Evolutionary conservation across 1,284 basidiomycete species (phyloP), one percentile per base, ranked within the genome.

Genomic region (Flammula alnicola): DNA sequence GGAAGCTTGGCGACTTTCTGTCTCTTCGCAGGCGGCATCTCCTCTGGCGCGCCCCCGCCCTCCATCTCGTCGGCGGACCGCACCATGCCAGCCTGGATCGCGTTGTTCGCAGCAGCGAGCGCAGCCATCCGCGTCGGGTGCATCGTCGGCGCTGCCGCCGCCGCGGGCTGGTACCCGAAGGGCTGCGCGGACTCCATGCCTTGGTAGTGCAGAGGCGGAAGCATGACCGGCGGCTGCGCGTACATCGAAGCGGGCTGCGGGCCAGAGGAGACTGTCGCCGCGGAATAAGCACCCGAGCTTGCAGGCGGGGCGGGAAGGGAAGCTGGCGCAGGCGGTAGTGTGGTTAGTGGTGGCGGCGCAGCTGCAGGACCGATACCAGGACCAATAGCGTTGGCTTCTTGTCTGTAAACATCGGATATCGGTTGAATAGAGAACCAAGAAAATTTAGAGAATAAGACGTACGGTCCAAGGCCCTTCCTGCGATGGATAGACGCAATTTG

Each of bases 401-500:
- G 84, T 48, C 84, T 88, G 56, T 31, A 49, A 53, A 43, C 41
- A 45, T 53, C 32, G 5, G 12, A 32, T 22, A 36, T 38, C 19
- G 22, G 27, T 48, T 47, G 56, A 56, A 45, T 26, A 52, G 20
- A 27, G 14, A 35, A 49, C 10, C 40, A 27, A 17, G 3, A 33
- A 47, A 44, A 37, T 10, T 49, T 37, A 39, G 40, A 33, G 49
- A 44, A 47, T 32, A 53, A 42, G 26, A 83, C 85, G 62, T 66
- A 89, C 83, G 87, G 87, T 60, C 86, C 88, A 44, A 95, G 79
- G 69, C 91, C 92, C 67, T 93, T 92, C 19, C 91, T 83, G 52
- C 90, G 87, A 71, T 95, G 93, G 52, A 96, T 91, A 39, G 93
- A 92, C 35, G 92, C 91, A 68, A 97, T 96, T 67, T 96, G 93